Percentiles rank a stretch among this genome's conserved stretches.
Conservation (phyloP, 768 basidiomycete species). For the Tulasnella sp. region DNA sequence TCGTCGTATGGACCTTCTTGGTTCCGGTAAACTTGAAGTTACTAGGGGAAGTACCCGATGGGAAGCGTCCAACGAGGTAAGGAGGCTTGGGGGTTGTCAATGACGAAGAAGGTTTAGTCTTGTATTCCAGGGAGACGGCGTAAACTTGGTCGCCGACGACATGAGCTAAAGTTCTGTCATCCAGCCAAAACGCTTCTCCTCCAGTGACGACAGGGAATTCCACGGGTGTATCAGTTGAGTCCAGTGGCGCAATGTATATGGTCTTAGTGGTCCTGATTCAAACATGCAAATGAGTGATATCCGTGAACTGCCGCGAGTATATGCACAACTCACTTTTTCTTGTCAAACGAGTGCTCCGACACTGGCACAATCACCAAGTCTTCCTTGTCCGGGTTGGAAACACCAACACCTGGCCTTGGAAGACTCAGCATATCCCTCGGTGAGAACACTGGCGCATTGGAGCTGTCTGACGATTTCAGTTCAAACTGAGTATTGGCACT, state of each 20-base stretch:
- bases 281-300: not conserved
- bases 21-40: slow-evolving; percentile 59
- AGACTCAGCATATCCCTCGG: slow-evolving; percentile 60
- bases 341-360: slow-evolving; percentile 56
- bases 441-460: slow-evolving; percentile 46
- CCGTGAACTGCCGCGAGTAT: not conserved
- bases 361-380: slow-evolving; percentile 54
- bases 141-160: slow-evolving; percentile 48
- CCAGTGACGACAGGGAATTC: slow-evolving; percentile 47
- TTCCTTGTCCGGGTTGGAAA: slow-evolving; percentile 48
- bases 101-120: slow-evolving; percentile 24
- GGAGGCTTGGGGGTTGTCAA: slow-evolving; percentile 46
- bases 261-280: slow-evolving; percentile 52
- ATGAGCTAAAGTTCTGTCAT: slow-evolving; percentile 54
- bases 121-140: slow-evolving; percentile 41
- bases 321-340: slow-evolving; percentile 46
- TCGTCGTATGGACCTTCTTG: slow-evolving; percentile 9
- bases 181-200: slow-evolving; percentile 71
- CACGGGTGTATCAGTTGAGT: slow-evolving; percentile 36
- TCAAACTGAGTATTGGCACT: slow-evolving; percentile 38
- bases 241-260: slow-evolving; percentile 48
- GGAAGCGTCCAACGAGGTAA: slow-evolving; percentile 23
- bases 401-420: slow-evolving; percentile 49
- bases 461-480: too few relatives aligned
- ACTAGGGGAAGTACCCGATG: slow-evolving; percentile 18